Base-by-base conservation (phyloP, 2,329 filamentous ascomycete genomes). In the Hortaea werneckii region DNA sequence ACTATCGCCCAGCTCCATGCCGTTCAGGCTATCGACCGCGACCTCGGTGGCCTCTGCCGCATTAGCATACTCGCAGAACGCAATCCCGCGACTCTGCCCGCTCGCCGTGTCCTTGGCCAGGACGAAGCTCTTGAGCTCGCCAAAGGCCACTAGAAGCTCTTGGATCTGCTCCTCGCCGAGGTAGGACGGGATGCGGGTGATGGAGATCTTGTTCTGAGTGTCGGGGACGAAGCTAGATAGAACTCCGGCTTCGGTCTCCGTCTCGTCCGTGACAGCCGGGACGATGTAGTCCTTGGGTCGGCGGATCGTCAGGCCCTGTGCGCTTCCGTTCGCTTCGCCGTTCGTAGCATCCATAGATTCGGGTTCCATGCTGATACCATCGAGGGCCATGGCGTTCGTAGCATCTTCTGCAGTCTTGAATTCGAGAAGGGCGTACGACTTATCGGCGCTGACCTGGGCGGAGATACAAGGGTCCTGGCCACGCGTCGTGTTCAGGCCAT, bases 241-340 rank as follows among this genome's bases (percentile, higher is more conserved):
- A 1, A 85, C 78, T 5, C 86, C 86, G 34, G 83, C 81, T 58
- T 89, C 80, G 57, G 83, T 83, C 37, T 82, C 76, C 39, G 79
- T 76, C 27, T 88, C 83, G 41, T 89, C 85, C 1, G 78, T 78
- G 30, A 85, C 74, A 10, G 85, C 82, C 7, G 90, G 90, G 44
- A 94, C 88, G 57, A 96, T 95, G 66, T 96, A 98, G 65, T 98
- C 92, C 69, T 94, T 95, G 37, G 94, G 94, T 40, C 92, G 80
- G 52, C 82, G 81, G 56, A 96, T 87, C 32, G 80, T 75, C 35
- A 96, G 73, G 5, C 84, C 83, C 40, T 69, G 63, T 1, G 64
- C 57, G 43, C 68, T 71, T 28, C 74, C 78, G 43, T 80, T 77
- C 29, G 73, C 66, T 20, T 70, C 69, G 9, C 73, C 75, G 47